These are phyloP conservation scores for Adansonia grandidieri DNA, from an alignment of 441 rosid genomes.

Conservation along the genomic window DNA sequence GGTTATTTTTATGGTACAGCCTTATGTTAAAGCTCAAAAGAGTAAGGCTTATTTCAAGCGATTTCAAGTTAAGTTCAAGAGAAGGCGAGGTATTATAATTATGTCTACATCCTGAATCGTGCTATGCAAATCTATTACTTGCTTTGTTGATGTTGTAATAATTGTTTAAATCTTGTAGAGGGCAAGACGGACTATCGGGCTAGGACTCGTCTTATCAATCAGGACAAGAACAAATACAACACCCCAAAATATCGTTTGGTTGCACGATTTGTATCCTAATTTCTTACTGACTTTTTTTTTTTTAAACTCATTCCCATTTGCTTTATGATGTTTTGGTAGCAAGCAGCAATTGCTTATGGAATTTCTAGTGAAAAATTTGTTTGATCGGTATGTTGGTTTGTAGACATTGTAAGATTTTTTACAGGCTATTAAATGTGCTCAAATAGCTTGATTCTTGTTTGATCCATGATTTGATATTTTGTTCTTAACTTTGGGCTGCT, in stretches of 20 bases:
- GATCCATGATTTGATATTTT: neutral
- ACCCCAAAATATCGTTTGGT: slow-evolving; percentile 74
- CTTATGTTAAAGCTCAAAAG: slow-evolving; percentile 61
- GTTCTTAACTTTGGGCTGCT: neutral
- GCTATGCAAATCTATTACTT: neutral
- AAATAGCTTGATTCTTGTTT: neutral
- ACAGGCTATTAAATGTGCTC: neutral
- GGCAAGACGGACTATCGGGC: slow-evolving; percentile 76
- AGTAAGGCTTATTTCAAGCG: slow-evolving; percentile 65
- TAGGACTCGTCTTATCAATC: slow-evolving; percentile 66
- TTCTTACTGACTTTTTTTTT: neutral
- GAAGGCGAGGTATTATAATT: slow-evolving; percentile 63
- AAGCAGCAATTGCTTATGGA: neutral
- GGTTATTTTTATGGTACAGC: slow-evolving; percentile 33
- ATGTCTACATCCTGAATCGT: neutral
- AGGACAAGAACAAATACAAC: slow-evolving; percentile 72
- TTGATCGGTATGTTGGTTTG: neutral
- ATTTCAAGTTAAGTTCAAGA: slow-evolving; percentile 70
- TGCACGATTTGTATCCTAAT: slow-evolving; percentile 67
- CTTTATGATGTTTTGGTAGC: neutral
- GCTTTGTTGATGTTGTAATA: neutral
- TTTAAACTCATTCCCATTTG: neutral
- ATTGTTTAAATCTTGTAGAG: slow-evolving; percentile 33
- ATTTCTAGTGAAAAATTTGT: neutral
- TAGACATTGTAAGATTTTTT: neutral